Conservation (phyloP, 2,329 filamentous ascomycete species). For the Arthrobotrys megalospora region DNA sequence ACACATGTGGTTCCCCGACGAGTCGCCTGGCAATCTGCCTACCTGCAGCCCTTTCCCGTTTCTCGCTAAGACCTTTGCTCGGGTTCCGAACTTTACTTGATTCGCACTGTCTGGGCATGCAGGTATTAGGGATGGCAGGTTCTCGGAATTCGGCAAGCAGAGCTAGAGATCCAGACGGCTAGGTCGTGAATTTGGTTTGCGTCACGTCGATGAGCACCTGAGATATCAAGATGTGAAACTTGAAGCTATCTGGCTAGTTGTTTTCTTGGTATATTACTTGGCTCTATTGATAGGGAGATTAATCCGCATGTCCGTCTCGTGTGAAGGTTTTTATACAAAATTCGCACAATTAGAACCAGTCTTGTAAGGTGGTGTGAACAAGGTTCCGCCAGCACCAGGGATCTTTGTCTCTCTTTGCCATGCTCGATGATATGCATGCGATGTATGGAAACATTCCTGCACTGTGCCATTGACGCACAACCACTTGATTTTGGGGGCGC, state of each 20-base stretch:
- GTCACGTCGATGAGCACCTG: conserved; percentile 29
- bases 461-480: conserved; percentile 25
- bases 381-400: conserved; percentile 40
- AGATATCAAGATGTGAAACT: conserved; percentile 16
- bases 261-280: conserved; percentile 28
- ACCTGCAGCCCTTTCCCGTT: conserved; percentile 37
- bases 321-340: conserved; percentile 5
- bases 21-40: conserved; percentile 44
- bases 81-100: conserved; percentile 45
- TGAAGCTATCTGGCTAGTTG: conserved; percentile 3
- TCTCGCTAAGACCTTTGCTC: conserved; percentile 37
- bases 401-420: conserved; percentile 30
- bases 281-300: neutral
- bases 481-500: conserved; percentile 17
- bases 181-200: conserved; percentile 13
- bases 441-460: conserved; percentile 36
- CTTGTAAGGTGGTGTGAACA: conserved; percentile 36
- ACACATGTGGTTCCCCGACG: conserved; percentile 56
- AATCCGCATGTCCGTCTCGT: conserved; percentile 19
- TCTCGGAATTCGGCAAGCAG: conserved; percentile 27
- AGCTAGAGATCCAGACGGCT: conserved; percentile 16
- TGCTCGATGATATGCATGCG: conserved; percentile 53
- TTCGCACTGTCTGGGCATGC: conserved; percentile 38
- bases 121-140: conserved; percentile 34
- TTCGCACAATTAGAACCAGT: conserved; percentile 6